Percentiles rank a stretch among this genome's conserved stretches.
Evolutionary conservation across 1,139 yeast species (phyloP).

Genomic region (Debaryomyces coudertii): DNA sequence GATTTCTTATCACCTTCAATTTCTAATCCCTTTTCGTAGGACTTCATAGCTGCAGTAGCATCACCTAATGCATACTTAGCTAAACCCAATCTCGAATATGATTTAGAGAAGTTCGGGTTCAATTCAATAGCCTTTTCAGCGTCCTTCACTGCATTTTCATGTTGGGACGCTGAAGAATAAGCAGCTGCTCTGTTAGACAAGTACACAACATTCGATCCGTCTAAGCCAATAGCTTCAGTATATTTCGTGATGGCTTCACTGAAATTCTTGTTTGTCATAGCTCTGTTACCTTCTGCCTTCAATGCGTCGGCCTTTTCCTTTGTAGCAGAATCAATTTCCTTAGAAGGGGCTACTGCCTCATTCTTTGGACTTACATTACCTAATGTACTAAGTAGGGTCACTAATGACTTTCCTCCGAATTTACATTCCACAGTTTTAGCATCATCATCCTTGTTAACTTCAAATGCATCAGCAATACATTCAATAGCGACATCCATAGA

Average conservation of each 20-base stretch:
- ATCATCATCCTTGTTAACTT: constrained; percentile 56
- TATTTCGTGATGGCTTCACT: constrained; percentile 73
- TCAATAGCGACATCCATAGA: constrained; percentile 96
- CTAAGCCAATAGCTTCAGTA: constrained; percentile 75
- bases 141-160: constrained; percentile 78
- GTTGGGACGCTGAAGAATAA: constrained; percentile 74
- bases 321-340: constrained; percentile 54
- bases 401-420: constrained; percentile 54
- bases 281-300: constrained; percentile 87
- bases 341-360: constrained; percentile 22
- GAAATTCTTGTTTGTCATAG: constrained; percentile 81
- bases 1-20: constrained; percentile 84
- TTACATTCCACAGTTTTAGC: constrained; percentile 34
- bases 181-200: constrained; percentile 98
- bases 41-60: constrained; percentile 84
- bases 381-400: constrained; percentile 43
- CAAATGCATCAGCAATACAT: constrained; percentile 87
- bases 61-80: constrained; percentile 91
- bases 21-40: constrained; percentile 84
- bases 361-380: constrained; percentile 11
- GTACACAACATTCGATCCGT: constrained; percentile 78
- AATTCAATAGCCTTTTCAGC: constrained; percentile 79
- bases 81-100: constrained; percentile 92
- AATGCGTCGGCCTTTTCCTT: constrained; percentile 79
- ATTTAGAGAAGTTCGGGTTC: constrained; percentile 84